Evolutionary conservation across 805 yeast species (phyloP), one percentile per base, ranked within the genome.

Genomic region (Dipodascus geniculatus): DNA sequence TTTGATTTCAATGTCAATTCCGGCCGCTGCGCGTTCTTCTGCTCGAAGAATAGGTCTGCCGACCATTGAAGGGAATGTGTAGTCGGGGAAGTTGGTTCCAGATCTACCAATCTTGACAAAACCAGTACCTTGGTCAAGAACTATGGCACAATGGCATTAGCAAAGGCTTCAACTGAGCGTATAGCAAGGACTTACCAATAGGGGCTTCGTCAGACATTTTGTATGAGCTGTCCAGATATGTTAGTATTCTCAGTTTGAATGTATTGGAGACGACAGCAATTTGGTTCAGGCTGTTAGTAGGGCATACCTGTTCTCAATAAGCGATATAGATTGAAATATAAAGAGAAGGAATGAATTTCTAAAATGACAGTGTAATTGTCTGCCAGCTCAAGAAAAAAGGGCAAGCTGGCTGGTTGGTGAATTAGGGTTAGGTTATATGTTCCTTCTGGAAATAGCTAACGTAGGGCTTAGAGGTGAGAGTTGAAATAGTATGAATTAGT

Each of bases 41-140:
- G 99, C 98, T 66, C 99, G 81, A 58, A 93, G 74, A 58, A 93
- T 93, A 23, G 99, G 99, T 63, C 99, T 80, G 50, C 99, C 99
- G 19, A 93, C 98, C 60, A 93, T 87, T 22, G 97, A 89, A 14
- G 98, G 99, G 71, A 90, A 93, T 16, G 96, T 90, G 72, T 82
- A 82, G 69, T 93, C 98, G 24, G 99, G 99, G 76, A 90, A 90
- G 72, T 93, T 93, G 61, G 89, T 85, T 31, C 98, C 97, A 38
- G 95, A 96, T 65, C 96, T 81, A 56, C 99, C 99, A 61, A 91
- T 87, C 69, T 90, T 91, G 53, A 91, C 97, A 68, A 93, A 93
- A 55, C 99, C 99, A 51, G 99, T 93, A 74, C 99, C 99, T 74
- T 93, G 98, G 74, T 93, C 99, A 62, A 93, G 87, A 62, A 93